These are phyloP conservation scores for Agrocybe praecox DNA, from an alignment of 768 basidiomycete genomes.

Conservation along the genomic window DNA sequence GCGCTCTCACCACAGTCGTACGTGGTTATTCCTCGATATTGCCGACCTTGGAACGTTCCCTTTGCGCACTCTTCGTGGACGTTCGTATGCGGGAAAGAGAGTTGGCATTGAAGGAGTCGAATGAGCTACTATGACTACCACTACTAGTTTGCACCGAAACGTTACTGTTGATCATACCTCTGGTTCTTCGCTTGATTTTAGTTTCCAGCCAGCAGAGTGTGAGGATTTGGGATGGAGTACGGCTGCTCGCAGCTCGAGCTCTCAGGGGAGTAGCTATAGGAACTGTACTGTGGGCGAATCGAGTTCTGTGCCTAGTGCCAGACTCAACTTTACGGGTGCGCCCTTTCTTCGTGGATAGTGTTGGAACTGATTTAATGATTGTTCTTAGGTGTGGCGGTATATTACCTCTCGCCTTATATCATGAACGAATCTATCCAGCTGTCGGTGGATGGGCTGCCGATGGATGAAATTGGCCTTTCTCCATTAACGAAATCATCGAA, in stretches of 20 bases:
- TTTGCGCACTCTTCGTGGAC: no score
- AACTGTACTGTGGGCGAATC: background rate
- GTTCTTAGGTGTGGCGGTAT: background rate
- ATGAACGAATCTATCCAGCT: background rate
- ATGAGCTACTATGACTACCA: background rate
- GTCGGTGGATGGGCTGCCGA: background rate
- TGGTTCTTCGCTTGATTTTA: background rate
- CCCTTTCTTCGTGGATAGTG: background rate
- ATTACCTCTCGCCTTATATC: background rate
- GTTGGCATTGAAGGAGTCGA: no score
- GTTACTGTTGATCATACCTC: background rate
- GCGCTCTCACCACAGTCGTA: no score
- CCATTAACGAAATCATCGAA: background rate
- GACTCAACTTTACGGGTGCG: background rate
- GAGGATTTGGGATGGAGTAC: background rate
- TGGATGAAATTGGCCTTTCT: background rate
- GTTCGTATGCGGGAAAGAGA: no score
- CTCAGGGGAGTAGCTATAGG: background rate
- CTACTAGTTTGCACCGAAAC: background rate
- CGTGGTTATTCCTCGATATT: no score
- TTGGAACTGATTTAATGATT: background rate
- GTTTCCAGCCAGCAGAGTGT: background rate
- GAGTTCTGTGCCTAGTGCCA: background rate
- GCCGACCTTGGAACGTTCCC: no score
- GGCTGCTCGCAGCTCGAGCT: background rate